Percentiles rank a stretch among this genome's conserved stretches.
phyloP scores from a whole-genome alignment of 495 filamentous ascomycete genomes.

The Penicillium simplicissimum region DNA sequence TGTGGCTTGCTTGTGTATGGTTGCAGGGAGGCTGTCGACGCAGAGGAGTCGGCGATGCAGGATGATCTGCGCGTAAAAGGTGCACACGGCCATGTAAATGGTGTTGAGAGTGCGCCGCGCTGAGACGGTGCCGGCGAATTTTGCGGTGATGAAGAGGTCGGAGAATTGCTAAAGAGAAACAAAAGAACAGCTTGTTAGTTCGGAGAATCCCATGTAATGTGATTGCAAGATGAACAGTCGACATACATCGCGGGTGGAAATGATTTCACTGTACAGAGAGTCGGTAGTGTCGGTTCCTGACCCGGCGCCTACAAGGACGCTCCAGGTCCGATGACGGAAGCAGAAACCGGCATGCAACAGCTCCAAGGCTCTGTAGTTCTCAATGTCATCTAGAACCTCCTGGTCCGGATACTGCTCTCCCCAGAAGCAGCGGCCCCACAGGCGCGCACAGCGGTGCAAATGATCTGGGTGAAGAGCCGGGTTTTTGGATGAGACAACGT shows the following conservation, averaged over 20 bases:
- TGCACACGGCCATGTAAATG: constrained; percentile 49
- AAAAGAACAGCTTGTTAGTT: background rate
- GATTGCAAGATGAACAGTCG: too few relatives aligned
- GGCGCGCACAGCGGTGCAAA: constrained; percentile 40
- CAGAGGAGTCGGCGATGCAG: constrained; percentile 45
- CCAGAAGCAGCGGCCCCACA: constrained; percentile 49
- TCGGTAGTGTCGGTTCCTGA: constrained; percentile 33
- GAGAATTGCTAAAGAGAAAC: constrained; percentile 34
- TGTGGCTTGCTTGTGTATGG: constrained; percentile 36
- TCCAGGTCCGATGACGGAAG: constrained; percentile 45
- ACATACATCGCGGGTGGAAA: constrained; percentile 37
- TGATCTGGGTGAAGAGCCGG: constrained; percentile 42
- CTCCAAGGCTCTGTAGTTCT: constrained; percentile 47
- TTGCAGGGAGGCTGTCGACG: constrained; percentile 22
- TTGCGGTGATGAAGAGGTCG: constrained; percentile 48
- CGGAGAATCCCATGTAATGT: background rate
- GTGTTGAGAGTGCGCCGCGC: constrained; percentile 46
- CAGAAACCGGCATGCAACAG: constrained; percentile 37
- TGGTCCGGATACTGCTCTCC: constrained; percentile 47
- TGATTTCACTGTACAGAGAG: constrained; percentile 36
- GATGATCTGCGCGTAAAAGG: constrained; percentile 46
- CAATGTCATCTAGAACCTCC: constrained; percentile 50
- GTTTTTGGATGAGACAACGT: constrained; percentile 38
- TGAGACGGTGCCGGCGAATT: constrained; percentile 35
- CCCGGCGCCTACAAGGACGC: constrained; percentile 36